Base-by-base conservation (phyloP, 2,329 filamentous ascomycete species). In the Aspergillus sp. region DNA sequence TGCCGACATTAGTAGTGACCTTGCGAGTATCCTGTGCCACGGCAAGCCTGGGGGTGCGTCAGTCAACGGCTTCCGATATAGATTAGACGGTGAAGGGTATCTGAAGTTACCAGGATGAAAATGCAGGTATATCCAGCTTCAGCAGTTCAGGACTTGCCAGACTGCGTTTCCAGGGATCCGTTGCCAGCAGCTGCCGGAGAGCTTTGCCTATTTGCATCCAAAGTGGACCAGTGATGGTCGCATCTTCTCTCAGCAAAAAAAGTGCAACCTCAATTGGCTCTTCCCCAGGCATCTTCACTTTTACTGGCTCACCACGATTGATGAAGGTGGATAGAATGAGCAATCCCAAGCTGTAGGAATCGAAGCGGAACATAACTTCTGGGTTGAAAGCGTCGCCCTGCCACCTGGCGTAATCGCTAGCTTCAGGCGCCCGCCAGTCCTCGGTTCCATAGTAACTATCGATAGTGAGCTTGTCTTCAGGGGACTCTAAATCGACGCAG, bases 341-440 rank as follows among this genome's bases (percentile, higher is more conserved):
- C 12, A 71, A 45, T 1, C 68, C 69, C 47, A 70, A 62, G 56
- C 70, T 72, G 48, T 70, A 72, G 6, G 70, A 62, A 50, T 72
- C 70, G 30, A 70, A 71, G 3, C 54, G 62, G 36, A 71, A 65
- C 67, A 72, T 70, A 23, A 71, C 9, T 3, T 70, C 66, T 0
- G 69, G 62, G 7, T 62, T 59, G 28, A 71, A 72, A 3, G 25
- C 45, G 12, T 55, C 56, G 15, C 61, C 63, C 8, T 23, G 59
- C 43, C 50, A 62, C 36, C 62, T 38, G 43, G 62, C 50, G 4
- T 38, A 21, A 25, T 67, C 47, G 13, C 28, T 23, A 17, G 67
- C 49, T 53, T 71, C 68, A 6, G 70, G 70, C 2, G 63, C 64
- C 55, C 68, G 8, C 70, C 69, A 72, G 19, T 58, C 68, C 2